phyloP scores from a whole-genome alignment of 345 rosid species.

The Eucalyptus regnans region DNA sequence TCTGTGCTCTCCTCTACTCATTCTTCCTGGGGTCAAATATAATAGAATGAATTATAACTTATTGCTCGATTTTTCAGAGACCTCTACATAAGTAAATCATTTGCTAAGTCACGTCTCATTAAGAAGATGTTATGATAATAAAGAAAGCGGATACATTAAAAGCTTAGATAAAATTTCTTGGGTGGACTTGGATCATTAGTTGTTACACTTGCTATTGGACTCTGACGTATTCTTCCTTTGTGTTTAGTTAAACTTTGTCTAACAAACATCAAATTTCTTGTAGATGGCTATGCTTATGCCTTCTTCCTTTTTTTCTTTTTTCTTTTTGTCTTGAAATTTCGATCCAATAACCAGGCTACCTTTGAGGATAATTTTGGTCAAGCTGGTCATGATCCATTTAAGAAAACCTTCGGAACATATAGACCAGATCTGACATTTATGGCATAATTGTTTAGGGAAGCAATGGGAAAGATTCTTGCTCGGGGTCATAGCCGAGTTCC shows the following conservation, averaged over 20 bases:
- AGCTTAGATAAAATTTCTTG: neutral
- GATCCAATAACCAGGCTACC: neutral
- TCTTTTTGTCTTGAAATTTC: neutral
- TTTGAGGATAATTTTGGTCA: neutral
- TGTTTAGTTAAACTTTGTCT: neutral
- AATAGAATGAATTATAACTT: neutral
- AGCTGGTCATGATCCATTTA: neutral
- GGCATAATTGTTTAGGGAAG: slow-evolving; percentile 49
- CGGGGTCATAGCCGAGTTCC: slow-evolving; percentile 98
- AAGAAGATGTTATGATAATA: neutral
- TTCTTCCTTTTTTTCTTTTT: neutral
- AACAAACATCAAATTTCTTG: neutral
- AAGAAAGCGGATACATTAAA: neutral
- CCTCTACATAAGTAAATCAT: neutral
- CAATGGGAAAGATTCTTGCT: slow-evolving; percentile 82
- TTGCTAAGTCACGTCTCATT: neutral
- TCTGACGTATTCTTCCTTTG: neutral
- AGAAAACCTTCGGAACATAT: neutral
- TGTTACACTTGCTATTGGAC: neutral
- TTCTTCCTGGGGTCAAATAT: neutral
- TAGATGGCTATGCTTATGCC: neutral
- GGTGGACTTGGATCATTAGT: neutral
- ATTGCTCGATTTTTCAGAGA: neutral
- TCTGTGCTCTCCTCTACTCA: neutral
- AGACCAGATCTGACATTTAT: neutral